Conservation (phyloP, 306 rosid genomes). For the Carpinus viminea region DNA sequence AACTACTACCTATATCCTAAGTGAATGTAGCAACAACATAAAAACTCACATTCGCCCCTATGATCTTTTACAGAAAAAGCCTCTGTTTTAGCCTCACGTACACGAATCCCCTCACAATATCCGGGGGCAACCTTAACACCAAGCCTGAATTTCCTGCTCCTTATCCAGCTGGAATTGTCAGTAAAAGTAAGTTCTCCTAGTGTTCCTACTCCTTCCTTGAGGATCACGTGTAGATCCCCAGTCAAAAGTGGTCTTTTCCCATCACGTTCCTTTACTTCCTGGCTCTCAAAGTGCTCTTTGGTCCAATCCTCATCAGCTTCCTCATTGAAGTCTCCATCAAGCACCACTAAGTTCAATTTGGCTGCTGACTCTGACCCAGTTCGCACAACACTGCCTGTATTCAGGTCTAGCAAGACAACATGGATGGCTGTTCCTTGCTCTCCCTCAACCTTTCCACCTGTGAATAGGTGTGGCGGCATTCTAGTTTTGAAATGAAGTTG, state of each 20-base stretch:
- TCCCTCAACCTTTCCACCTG: constrained; percentile 88
- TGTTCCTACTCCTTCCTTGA: constrained; percentile 84
- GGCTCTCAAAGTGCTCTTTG: constrained; percentile 60
- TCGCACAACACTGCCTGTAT: constrained; percentile 54
- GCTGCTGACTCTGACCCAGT: constrained; percentile 67
- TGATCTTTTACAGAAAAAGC: constrained; percentile 88
- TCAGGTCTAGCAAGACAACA: constrained; percentile 55
- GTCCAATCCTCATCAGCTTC: constrained; percentile 67
- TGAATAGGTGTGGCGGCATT: constrained; percentile 88
- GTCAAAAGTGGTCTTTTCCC: constrained; percentile 86
- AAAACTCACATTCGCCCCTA: constrained; percentile 86
- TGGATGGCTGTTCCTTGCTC: constrained; percentile 80
- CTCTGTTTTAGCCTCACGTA: constrained; percentile 85
- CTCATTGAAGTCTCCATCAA: constrained; percentile 80
- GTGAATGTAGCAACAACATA: not conserved
- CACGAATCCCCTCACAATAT: constrained; percentile 53
- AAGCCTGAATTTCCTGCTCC: constrained; percentile 86
- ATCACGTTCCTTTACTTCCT: constrained; percentile 79
- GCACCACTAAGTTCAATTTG: constrained; percentile 70
- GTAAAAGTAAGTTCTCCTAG: constrained; percentile 81
- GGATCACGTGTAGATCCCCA: constrained; percentile 67
- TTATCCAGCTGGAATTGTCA: constrained; percentile 91
- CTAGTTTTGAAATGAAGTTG: constrained; percentile 75
- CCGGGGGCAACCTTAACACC: constrained; percentile 73
- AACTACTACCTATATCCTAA: not conserved